Percentiles rank a stretch among this genome's conserved stretches.
phyloP scores from a whole-genome alignment of 2,329 filamentous ascomycete genomes.

The Plectosphaerella plurivora region DNA sequence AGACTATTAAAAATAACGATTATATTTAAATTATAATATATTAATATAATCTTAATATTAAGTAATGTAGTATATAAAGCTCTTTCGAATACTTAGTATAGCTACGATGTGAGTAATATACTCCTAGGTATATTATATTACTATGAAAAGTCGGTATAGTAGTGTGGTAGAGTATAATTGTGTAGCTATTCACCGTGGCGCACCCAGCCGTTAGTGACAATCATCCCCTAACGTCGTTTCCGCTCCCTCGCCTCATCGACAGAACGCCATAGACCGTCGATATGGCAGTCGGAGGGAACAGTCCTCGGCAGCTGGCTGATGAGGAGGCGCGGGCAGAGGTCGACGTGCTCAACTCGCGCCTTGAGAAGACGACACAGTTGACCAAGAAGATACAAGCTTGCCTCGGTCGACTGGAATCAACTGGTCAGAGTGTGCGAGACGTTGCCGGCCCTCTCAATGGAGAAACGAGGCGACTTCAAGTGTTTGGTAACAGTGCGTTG shows the following conservation, averaged over 20 bases:
- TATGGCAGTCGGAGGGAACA: conserved; percentile 49
- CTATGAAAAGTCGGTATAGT: no score
- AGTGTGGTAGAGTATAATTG: no score
- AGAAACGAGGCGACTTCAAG: conserved; percentile 85
- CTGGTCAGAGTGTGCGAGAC: conserved; percentile 85
- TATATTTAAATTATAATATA: background rate
- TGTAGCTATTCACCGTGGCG: no score
- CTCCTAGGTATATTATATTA: background rate
- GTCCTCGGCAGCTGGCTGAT: conserved; percentile 48
- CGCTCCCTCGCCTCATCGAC: no score
- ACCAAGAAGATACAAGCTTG: conserved; percentile 95
- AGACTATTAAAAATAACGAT: background rate
- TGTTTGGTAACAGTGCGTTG: conserved; percentile 70
- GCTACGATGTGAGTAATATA: no score
- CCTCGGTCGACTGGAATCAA: conserved; percentile 76
- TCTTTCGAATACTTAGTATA: no score
- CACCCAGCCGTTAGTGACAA: no score
- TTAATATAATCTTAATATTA: no score
- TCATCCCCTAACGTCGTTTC: no score
- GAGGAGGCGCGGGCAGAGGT: conserved; percentile 67
- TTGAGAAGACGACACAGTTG: conserved; percentile 88
- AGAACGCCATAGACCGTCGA: no score
- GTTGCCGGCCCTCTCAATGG: conserved; percentile 89
- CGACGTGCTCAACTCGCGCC: conserved; percentile 64
- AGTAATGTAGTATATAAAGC: no score